Conservation (phyloP, 2,329 filamentous ascomycete species). For the Exserohilum turcica region DNA sequence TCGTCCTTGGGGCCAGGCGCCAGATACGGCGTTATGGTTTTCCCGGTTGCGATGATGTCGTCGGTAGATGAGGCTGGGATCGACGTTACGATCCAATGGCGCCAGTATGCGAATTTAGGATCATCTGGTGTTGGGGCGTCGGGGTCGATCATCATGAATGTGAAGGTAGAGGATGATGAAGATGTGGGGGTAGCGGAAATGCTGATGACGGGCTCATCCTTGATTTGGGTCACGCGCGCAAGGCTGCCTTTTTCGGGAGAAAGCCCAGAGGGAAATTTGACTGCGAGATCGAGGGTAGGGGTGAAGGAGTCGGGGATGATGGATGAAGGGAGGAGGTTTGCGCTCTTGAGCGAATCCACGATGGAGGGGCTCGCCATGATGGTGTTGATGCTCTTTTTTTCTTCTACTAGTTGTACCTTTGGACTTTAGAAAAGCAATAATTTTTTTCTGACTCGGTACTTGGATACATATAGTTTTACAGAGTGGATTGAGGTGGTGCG, state of each 20-base stretch:
- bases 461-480: constrained; percentile 7
- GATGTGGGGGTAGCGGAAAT: constrained; percentile 36
- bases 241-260: constrained; percentile 33
- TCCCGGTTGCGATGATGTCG: constrained; percentile 20
- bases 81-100: constrained; percentile 57
- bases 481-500: neutral
- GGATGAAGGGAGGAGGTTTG: constrained; percentile 36
- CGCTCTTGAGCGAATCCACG: constrained; percentile 30
- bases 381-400: neutral
- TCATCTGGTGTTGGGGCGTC: constrained; percentile 62
- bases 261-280: constrained; percentile 40
- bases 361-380: constrained; percentile 17
- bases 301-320: constrained; percentile 53
- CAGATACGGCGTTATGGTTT: constrained; percentile 39
- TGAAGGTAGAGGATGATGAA: constrained; percentile 43
- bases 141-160: constrained; percentile 59
- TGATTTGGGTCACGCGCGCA: constrained; percentile 44
- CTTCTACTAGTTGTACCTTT: neutral
- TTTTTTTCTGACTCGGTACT: neutral
- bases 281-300: constrained; percentile 49
- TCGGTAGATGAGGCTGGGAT: constrained; percentile 14
- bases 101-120: constrained; percentile 61
- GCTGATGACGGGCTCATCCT: constrained; percentile 21
- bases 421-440: neutral
- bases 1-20: constrained; percentile 45